Conservation (phyloP, 2,329 filamentous ascomycete species). For the Graphilbum sp. region DNA sequence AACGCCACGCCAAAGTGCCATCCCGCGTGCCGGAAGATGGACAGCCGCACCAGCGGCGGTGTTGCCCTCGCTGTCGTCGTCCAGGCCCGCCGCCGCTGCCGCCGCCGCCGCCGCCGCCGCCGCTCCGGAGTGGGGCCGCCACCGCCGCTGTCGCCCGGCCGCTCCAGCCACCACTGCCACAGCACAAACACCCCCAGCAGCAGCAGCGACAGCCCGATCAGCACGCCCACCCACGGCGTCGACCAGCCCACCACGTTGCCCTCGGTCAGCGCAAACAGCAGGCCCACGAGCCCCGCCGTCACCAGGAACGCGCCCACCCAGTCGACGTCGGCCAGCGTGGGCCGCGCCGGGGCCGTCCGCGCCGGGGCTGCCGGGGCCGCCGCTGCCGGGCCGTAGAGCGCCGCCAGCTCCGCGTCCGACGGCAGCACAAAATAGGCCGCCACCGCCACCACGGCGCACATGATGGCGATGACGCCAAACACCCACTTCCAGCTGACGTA, state of each 20-base stretch:
- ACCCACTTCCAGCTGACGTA: conserved; percentile 51
- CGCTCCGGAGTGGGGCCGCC: too few species aligned
- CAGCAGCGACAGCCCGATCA: conserved; percentile 41
- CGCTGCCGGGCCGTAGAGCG: background rate
- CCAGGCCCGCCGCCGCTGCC: too few species aligned
- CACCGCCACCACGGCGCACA: conserved; percentile 38
- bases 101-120: too few species aligned
- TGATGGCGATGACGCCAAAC: conserved; percentile 46
- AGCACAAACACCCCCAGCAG: conserved; percentile 38
- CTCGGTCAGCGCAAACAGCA: conserved; percentile 52
- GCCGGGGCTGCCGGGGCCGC: conserved; percentile 13
- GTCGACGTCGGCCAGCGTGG: conserved; percentile 27
- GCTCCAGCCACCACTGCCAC: conserved; percentile 47
- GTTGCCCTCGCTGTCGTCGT: too few species aligned
- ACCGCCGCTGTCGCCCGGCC: conserved; percentile 21
- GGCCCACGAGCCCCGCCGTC: conserved; percentile 42
- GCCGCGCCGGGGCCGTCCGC: too few species aligned
- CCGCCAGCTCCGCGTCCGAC: background rate
- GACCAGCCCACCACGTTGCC: conserved; percentile 54
- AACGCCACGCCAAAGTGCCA: conserved; percentile 44
- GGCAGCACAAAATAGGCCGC: conserved; percentile 46
- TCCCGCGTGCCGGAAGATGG: conserved; percentile 36
- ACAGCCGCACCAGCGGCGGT: conserved; percentile 50
- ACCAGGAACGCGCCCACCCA: conserved; percentile 50
- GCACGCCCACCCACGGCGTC: conserved; percentile 41